Base-by-base conservation (phyloP, 768 basidiomycete genomes). In the Podaxis sp. region DNA sequence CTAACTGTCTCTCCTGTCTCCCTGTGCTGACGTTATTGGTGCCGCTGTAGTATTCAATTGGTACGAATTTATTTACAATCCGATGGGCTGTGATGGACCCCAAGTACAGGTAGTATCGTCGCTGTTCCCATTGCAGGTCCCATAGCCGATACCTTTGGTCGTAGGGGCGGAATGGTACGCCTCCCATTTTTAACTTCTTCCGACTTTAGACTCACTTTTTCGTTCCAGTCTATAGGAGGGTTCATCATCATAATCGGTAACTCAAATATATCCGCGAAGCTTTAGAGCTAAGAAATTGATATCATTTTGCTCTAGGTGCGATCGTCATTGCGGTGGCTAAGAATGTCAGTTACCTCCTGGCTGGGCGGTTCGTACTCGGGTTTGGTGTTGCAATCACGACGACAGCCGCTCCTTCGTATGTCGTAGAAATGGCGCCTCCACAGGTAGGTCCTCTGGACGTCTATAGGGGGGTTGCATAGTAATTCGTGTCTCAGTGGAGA, bases 391-490 rank as follows among this genome's bases (percentile, higher is more conserved):
- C 79, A 3, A 77, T 81, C 13, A 72, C 74, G 4, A 74, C 77
- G 16, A 77, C 76, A 7, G 78, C 78, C 1, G 76, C 76, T 2
- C 76, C 78, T 4, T 70, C 80, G 14, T 85, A 84, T 67, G 78
- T 80, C 7, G 78, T 80, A 18, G 85, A 87, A 68, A 82, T 86
- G 69, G 79, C 82, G 11, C 85, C 85, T 48, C 82, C 83, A 16
- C 81, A 82, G 64, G 77, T 76, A 63, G 47, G 67, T 5, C 46
- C 7, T 25, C 14, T 28, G 50, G 35, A 2, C 3, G 23, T 52
- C n/a, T 25, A 23, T 42, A 4, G 42, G 5, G 46, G 21, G 7
- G n/a, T 38, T 36, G 27, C 35, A 48, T 27, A 59, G 9, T 46
- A 10, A 35, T 57, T 36, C 46, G 5, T n/a, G 10, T 35, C 21